phyloP scores from a whole-genome alignment of 2,329 filamentous ascomycete species.

The Phoma sp. region DNA sequence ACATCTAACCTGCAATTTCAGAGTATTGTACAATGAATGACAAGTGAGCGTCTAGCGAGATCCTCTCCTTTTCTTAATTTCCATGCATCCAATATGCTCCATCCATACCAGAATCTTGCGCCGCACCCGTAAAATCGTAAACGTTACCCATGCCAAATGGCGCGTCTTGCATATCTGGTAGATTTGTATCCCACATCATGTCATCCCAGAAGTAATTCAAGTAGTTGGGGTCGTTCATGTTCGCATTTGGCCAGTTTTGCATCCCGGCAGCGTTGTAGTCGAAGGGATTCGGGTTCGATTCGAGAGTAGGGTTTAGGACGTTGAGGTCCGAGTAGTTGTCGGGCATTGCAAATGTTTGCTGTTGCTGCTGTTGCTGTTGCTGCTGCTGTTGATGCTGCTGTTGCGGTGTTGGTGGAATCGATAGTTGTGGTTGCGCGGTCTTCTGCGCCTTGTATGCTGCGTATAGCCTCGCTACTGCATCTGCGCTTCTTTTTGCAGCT shows the following conservation, averaged over 20 bases:
- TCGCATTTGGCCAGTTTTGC: constrained; percentile 32
- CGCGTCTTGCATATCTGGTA: constrained; percentile 48
- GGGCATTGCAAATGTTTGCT: constrained; percentile 23
- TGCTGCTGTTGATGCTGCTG: constrained; percentile 23
- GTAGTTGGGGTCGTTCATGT: constrained; percentile 36
- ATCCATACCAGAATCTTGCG: constrained; percentile 42
- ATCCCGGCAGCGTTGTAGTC: constrained; percentile 40
- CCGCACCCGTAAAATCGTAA: constrained; percentile 44
- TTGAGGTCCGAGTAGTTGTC: constrained; percentile 21
- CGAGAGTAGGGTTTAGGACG: not conserved
- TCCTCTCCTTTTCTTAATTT: constrained; percentile 28
- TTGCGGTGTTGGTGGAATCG: constrained; percentile 17
- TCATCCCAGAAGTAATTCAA: constrained; percentile 51
- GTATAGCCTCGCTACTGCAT: constrained; percentile 53
- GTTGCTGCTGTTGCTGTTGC: constrained; percentile 23
- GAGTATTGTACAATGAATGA: constrained; percentile 12
- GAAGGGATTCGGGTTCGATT: constrained; percentile 24
- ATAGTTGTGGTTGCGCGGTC: constrained; percentile 20
- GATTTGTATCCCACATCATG: constrained; percentile 53
- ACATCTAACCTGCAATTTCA: not conserved
- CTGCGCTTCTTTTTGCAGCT: constrained; percentile 53
- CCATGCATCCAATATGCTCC: constrained; percentile 48
- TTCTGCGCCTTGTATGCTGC: constrained; percentile 49
- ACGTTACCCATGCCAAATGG: constrained; percentile 45
- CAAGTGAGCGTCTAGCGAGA: constrained; percentile 2